Base-by-base conservation (phyloP, 1,284 basidiomycete species). In the Cutaneotrichosporon mucoides region DNA sequence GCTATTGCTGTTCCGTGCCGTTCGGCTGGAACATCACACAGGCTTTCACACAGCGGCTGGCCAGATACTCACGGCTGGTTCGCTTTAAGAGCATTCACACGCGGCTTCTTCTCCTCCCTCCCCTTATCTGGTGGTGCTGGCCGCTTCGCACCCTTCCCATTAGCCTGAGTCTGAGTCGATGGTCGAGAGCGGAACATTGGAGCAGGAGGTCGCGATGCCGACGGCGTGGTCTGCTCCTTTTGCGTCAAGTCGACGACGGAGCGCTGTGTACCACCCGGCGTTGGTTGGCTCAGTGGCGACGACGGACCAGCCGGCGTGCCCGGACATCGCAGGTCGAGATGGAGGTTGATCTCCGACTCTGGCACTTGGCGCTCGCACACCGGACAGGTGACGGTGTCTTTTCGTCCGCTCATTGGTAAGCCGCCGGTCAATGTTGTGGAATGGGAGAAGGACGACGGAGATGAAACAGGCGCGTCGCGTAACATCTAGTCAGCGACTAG, bases 281-380 rank as follows among this genome's bases (percentile, higher is more conserved):
- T n/a, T 3, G 24, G 24, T 6, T 11, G 35, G 12, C 47, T 34
- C 12, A 40, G 52, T 49, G 62, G 42, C 9, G 56, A 59, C 6
- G 66, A 63, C 5, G 62, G 60, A 9, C 57, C 57, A 9, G 49
- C 53, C 2, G 47, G 50, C 5, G 61, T 46, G 2, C 68, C 69
- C 2, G 61, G 65, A 58, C 72, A 78, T 52, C 68, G 70, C 4
- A 71, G 61, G 65, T 80, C 79, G 35, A 80, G 66, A 52, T 80
- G 79, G 8, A 70, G 67, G 63, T 79, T 79, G 65, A 80, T 78
- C 51, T 72, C 67, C 1, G 55, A 38, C 42, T 71, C 68, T 7
- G 70, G 52, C 11, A 80, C 71, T 1, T 46, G 45, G 12, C 56
- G 42, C 12, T 63, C 62, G 62, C 79, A 80, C 41, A 79, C 70